phyloP scores from a whole-genome alignment of 441 rosid species.

The Mallotus japonicus region DNA sequence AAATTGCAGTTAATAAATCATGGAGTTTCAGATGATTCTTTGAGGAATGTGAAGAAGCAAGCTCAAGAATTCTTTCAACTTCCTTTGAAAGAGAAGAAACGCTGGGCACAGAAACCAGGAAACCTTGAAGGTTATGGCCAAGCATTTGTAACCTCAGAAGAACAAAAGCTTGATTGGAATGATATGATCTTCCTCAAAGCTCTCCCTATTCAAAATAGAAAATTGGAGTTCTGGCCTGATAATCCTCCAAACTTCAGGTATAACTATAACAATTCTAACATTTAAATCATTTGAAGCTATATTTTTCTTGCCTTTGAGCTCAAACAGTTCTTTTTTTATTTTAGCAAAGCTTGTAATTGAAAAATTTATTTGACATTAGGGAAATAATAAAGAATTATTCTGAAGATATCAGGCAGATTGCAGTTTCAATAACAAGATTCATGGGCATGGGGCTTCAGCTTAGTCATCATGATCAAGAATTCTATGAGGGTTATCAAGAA shows the following conservation, averaged over 20 bases:
- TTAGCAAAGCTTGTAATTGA: background rate
- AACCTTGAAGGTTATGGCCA: slow-evolving; percentile 45
- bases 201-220: slow-evolving; percentile 31
- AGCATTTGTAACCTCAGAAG: slow-evolving; percentile 40
- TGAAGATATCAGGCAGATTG: slow-evolving; percentile 30
- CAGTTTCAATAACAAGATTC: slow-evolving; percentile 17
- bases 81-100: slow-evolving; percentile 35
- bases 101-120: slow-evolving; percentile 37
- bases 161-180: slow-evolving; percentile 45
- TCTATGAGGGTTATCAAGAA: slow-evolving; percentile 25
- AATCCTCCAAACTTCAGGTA: slow-evolving; percentile 22
- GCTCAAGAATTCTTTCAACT: slow-evolving; percentile 34
- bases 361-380: background rate
- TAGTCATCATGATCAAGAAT: slow-evolving; percentile 14
- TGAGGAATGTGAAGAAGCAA: slow-evolving; percentile 23
- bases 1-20: slow-evolving; percentile 39
- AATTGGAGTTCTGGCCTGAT: slow-evolving; percentile 7
- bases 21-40: slow-evolving; percentile 24
- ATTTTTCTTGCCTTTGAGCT: too few species aligned
- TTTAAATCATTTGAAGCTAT: too few species aligned
- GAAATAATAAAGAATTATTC: slow-evolving; percentile 29
- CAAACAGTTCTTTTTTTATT: too few species aligned
- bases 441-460: slow-evolving; percentile 28
- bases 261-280: background rate
- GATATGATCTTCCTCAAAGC: slow-evolving; percentile 44